Evolutionary conservation across 2,329 filamentous ascomycete genomes (phyloP).

Genomic region (Monosporascus sp.): DNA sequence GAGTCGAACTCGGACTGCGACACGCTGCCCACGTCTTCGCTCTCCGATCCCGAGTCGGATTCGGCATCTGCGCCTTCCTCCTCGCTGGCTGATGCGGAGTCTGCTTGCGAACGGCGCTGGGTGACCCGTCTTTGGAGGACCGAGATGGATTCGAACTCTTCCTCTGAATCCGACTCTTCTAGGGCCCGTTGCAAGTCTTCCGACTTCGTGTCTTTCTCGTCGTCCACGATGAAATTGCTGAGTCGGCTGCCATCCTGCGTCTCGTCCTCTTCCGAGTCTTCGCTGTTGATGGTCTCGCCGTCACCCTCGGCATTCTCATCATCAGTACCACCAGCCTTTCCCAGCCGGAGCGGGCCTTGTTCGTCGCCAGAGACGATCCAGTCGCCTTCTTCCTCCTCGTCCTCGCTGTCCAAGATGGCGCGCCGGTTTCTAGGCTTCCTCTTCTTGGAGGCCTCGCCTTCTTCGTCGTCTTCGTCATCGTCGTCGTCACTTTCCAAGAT

Average conservation of each 20-base stretch:
- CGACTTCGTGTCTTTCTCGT: constrained; percentile 34
- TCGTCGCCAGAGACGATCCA: constrained; percentile 74
- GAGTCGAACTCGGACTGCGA: no score
- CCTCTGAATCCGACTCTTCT: constrained; percentile 24
- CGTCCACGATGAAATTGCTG: constrained; percentile 51
- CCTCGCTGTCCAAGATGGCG: constrained; percentile 45
- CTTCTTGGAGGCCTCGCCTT: constrained; percentile 47
- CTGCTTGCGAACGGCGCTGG: constrained; percentile 10
- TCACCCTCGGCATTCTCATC: constrained; percentile 86
- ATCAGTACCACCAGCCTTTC: constrained; percentile 76
- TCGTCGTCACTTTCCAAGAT: constrained; percentile 50
- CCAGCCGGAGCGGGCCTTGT: constrained; percentile 55
- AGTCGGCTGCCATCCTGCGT: constrained; percentile 44
- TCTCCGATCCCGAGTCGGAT: background rate
- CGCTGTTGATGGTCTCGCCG: constrained; percentile 70
- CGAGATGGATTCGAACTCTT: constrained; percentile 24
- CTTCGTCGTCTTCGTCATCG: constrained; percentile 43
- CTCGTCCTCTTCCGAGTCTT: constrained; percentile 60
- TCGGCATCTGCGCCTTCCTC: constrained; percentile 1
- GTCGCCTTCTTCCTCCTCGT: constrained; percentile 64
- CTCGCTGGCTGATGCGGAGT: background rate
- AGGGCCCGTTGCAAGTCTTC: constrained; percentile 22
- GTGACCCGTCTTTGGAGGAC: constrained; percentile 18
- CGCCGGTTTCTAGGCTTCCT: constrained; percentile 32
- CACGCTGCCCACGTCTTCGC: background rate